Base-by-base conservation (phyloP, 2,329 filamentous ascomycete species). In the Bipolaris victoriae region DNA sequence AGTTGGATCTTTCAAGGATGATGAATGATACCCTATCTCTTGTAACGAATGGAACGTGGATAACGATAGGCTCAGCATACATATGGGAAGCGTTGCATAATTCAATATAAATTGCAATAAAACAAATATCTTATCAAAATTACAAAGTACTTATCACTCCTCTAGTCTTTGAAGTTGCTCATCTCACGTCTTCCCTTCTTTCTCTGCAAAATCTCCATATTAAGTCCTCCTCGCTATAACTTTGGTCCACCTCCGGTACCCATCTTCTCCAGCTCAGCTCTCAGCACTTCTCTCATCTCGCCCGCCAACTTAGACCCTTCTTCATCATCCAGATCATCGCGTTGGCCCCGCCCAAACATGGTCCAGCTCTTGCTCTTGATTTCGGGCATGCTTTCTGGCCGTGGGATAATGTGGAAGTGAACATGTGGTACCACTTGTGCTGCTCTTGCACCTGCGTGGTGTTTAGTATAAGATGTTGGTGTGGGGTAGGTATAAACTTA, bases 361-460 rank as follows among this genome's bases (percentile, higher is more conserved):
- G 88, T 91, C 79, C 92, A 93, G 72, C 87, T 88, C 80, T 84
- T 84, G 66, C 76, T 78, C 55, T 79, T 78, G 35, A 81, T 75
- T 52, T 90, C 86, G 0, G 76, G 74, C 66, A 74, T 73, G 13
- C 81, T 80, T 20, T 70, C 76, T 36, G 93, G 92, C 36, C 94
- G 81, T 0, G 94, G 94, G 33, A 99, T 96, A 50, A 98, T 84
- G 69, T 99, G 95, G 75, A 96, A 98, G 76, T 99, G 94, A 47
- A 96, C 89, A 76, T 98, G 94, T 20, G 90, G 90, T 1, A 98
- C 92, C 15, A 97, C 92, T 79, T 98, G 94, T 2, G 92, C 92
- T 2, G 94, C 94, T 31, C 92, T 86, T 3, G 88, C 88, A 15
- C 94, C 86, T 86, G 5, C 36, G 33, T 24, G 16, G 9, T 7